phyloP scores from a whole-genome alignment of 495 filamentous ascomycete genomes.

The Aspergillus asperescens region DNA sequence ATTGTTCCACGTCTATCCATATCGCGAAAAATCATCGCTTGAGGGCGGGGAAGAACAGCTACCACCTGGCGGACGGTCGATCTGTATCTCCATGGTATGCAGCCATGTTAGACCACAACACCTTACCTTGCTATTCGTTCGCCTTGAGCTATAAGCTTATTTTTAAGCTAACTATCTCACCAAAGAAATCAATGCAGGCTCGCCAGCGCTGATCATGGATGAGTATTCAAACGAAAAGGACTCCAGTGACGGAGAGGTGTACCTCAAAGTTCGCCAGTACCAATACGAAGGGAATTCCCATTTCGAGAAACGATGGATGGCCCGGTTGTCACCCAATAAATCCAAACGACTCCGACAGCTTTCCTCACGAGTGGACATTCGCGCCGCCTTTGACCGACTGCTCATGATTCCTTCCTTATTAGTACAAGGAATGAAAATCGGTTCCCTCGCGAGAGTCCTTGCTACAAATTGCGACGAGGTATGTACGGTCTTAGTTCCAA shows the following conservation, averaged over 20 bases:
- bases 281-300: slow-evolving; percentile 19
- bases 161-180: not conserved
- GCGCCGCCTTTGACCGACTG: slow-evolving; percentile 21
- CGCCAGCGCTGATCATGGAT: slow-evolving; percentile 11
- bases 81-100: not conserved
- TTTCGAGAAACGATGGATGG: slow-evolving; percentile 24
- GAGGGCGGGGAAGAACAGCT: not conserved
- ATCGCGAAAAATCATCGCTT: not conserved
- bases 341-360: slow-evolving; percentile 13
- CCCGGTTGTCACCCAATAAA: slow-evolving; percentile 21
- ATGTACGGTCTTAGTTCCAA: not conserved
- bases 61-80: not conserved
- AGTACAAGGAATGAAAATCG: slow-evolving; percentile 25
- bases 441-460: slow-evolving; percentile 15
- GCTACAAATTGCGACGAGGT: slow-evolving; percentile 20
- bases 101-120: too few species aligned
- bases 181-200: not conserved
- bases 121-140: not conserved
- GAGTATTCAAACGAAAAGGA: slow-evolving; percentile 34
- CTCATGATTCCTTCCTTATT: slow-evolving; percentile 21
- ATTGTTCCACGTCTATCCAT: not conserved
- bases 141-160: not conserved
- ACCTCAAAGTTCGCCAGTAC: slow-evolving; percentile 37
- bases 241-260: slow-evolving; percentile 35
- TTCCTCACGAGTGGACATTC: not conserved